These are phyloP conservation scores for Nemophila menziesii DNA, from an alignment of 257 asterid genomes.

Conservation along the genomic window DNA sequence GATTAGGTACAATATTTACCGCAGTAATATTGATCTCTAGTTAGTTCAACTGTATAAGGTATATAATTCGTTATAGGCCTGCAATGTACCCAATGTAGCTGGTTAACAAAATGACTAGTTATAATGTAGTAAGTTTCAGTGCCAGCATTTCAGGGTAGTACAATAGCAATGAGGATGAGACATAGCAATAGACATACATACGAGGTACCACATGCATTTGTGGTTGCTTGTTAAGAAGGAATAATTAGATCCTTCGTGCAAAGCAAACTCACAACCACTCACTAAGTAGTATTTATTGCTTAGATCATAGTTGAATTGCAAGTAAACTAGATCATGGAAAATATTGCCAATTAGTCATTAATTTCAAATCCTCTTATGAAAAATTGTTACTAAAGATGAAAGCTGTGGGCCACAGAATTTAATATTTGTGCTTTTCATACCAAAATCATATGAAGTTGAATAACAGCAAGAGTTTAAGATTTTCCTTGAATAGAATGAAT, in stretches of 20 bases:
- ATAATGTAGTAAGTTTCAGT: too few species aligned
- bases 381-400: conserved; percentile 32
- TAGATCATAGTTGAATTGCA: conserved; percentile 5
- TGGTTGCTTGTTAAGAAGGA: background rate
- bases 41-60: too few species aligned
- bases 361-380: conserved; percentile 19
- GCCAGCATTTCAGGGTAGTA: too few species aligned
- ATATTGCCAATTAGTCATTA: conserved; percentile 14
- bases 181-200: conserved; percentile 21
- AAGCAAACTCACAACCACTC: conserved; percentile 6
- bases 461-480: conserved; percentile 26
- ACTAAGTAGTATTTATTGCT: conserved; percentile 3
- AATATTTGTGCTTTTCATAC: conserved; percentile 26
- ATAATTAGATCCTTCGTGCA: conserved; percentile 12
- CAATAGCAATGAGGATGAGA: too few species aligned
- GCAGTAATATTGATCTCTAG: too few species aligned
- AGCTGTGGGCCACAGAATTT: conserved; percentile 34
- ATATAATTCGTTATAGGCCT: too few species aligned
- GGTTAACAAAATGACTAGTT: too few species aligned
- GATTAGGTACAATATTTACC: too few species aligned
- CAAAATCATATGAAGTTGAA: conserved; percentile 22
- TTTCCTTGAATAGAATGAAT: conserved; percentile 21
- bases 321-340: conserved; percentile 1
- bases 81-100: too few species aligned
- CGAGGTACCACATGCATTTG: conserved; percentile 18